Percentiles rank a stretch among this genome's conserved stretches.
These are phyloP conservation scores for Diospyros kaki DNA, from an alignment of 148 eudicot genomes.

Conservation along the genomic window DNA sequence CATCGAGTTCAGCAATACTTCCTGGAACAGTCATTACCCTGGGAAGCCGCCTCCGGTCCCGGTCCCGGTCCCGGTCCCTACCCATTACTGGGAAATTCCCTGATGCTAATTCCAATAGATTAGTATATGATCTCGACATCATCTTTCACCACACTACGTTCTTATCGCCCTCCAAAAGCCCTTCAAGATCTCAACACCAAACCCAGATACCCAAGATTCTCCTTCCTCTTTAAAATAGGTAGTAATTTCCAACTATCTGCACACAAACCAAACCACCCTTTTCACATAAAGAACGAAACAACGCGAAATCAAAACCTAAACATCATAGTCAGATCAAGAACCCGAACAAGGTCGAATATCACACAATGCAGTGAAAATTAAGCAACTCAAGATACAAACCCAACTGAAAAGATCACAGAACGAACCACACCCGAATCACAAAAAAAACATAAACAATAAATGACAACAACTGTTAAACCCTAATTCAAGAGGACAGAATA, in stretches of 20 bases:
- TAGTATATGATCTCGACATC: slow-evolving; percentile 42
- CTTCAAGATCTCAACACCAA: slow-evolving; percentile 8
- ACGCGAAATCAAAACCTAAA: neutral
- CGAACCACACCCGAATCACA: slow-evolving; percentile 13
- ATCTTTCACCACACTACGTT: slow-evolving; percentile 16
- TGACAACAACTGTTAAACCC: neutral
- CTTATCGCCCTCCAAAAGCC: neutral
- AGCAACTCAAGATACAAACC: neutral
- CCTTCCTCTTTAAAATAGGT: neutral
- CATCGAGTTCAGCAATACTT: slow-evolving; percentile 34
- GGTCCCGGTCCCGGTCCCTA: slow-evolving; percentile 28
- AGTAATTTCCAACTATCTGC: slow-evolving; percentile 15
- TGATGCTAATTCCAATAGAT: slow-evolving; percentile 36
- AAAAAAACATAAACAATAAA: neutral
- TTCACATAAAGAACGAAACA: slow-evolving; percentile 1
- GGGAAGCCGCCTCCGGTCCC: slow-evolving; percentile 27
- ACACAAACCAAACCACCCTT: neutral
- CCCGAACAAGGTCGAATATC: neutral
- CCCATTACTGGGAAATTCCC: slow-evolving; percentile 39
- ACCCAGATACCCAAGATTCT: neutral
- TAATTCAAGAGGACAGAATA: neutral
- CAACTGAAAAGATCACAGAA: neutral
- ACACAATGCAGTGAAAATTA: slow-evolving; percentile 2
- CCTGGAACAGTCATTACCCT: slow-evolving; percentile 47
- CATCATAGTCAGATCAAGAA: neutral